These are phyloP conservation scores for Morella rubra DNA, from an alignment of 306 rosid species.

Conservation along the genomic window DNA sequence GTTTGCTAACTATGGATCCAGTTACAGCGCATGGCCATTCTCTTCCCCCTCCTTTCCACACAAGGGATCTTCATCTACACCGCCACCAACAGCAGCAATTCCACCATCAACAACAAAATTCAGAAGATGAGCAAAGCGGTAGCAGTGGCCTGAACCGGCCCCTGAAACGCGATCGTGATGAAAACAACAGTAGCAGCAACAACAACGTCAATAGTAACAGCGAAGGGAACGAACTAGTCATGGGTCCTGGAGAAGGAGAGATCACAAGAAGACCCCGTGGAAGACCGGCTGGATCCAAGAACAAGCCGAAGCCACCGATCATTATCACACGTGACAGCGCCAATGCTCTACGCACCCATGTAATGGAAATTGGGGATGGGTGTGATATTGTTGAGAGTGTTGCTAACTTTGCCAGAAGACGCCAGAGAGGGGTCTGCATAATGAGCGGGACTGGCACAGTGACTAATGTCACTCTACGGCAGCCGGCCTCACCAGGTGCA, in stretches of 20 bases:
- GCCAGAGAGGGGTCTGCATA: conserved; percentile 91
- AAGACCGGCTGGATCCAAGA: conserved; percentile 92
- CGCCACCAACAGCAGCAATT: conserved; percentile 54
- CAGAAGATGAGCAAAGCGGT: conserved; percentile 82
- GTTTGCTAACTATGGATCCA: conserved; percentile 54
- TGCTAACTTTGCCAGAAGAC: conserved; percentile 76
- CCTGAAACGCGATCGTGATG: conserved; percentile 60
- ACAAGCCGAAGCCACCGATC: conserved; percentile 95
- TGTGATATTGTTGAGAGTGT: conserved; percentile 83
- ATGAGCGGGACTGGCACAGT: conserved; percentile 94
- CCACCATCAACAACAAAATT: conserved; percentile 48
- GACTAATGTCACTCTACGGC: conserved; percentile 77
- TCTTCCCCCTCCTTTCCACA: conserved; percentile 88
- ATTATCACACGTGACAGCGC: conserved; percentile 96
- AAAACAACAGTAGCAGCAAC: conserved; percentile 36
- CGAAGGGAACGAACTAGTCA: conserved; percentile 34
- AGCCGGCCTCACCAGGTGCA: conserved; percentile 84
- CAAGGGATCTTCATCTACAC: conserved; percentile 72
- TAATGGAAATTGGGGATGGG: conserved; percentile 89
- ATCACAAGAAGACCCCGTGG: conserved; percentile 75
- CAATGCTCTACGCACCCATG: conserved; percentile 87
- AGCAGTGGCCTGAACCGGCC: conserved; percentile 56
- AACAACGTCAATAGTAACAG: conserved; percentile 16
- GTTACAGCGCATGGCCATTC: conserved; percentile 63
- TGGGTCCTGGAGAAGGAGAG: conserved; percentile 44